Evolutionary conservation across 2,329 filamentous ascomycete genomes (phyloP), one percentile per base, ranked within the genome.

Genomic region (Colletotrichum lentis): DNA sequence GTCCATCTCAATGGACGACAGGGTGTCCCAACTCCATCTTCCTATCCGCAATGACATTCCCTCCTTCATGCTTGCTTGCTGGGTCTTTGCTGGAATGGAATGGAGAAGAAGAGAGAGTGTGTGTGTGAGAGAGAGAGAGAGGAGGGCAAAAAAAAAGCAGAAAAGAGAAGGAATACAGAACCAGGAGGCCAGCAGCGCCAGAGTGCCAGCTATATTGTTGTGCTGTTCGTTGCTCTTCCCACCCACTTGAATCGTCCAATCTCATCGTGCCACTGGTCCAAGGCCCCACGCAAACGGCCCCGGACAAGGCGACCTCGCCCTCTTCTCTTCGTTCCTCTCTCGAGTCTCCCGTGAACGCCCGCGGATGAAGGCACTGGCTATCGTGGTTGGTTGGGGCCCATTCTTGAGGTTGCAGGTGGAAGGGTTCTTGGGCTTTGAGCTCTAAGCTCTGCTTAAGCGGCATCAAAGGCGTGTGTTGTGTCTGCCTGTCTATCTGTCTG

Each of bases 191-290:
- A 27, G 39, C 22, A 43, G 39, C 43, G 18, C 24, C n/a, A 31
- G 10, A 49, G 47, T 67, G 60, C 64, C 60, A 67, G 64, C n/a
- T n/a, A n/a, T n/a, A n/a, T 39, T 67, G 59, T 63, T 63, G 59
- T 62, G 50, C 14, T 22, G 46, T 20, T 41, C 20, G 11, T 52
- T 12, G n/a, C 24, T n/a, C 44, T 20, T n/a, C 43, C 10, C n/a
- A n/a, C 49, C 52, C 58, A 53, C 18, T 54, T 24, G 20, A 37
- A 59, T 41, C 64, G 53, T 46, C 64, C 53, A 67, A 64, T 64
- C 60, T 59, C 46, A n/a, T 43, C 27, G 53, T 64, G 64, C 64
- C 64, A 64, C 64, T 37, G 61, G 46, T 64, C 16, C 54, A n/a
- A 18, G 5, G 47, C 5, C n/a, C 31, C 58, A 67, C 44, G 52